Conservation (phyloP, 768 basidiomycete genomes). For the Termitomyces sp. region DNA sequence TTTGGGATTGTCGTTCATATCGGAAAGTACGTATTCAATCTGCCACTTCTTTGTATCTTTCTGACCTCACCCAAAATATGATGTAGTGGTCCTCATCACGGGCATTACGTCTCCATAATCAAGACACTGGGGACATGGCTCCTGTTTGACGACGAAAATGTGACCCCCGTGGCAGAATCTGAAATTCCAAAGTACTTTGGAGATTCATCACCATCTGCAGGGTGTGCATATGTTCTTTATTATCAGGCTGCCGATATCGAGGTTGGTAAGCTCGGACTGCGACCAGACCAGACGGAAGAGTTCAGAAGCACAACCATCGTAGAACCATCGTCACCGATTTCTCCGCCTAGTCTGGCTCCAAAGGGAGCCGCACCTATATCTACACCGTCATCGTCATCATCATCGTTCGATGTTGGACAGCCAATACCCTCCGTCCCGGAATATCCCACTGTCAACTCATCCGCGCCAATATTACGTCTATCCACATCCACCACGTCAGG, state of each 20-base stretch:
- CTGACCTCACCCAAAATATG: conserved; percentile 9
- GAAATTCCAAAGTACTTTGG: conserved; percentile 96
- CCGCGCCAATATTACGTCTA: background rate
- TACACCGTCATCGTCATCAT: background rate
- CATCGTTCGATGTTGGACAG: background rate
- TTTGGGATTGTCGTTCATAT: conserved; percentile 99
- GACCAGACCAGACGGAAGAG: conserved; percentile 11
- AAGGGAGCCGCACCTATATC: conserved; percentile 8
- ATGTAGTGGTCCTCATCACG: conserved; percentile 90
- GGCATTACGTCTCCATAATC: conserved; percentile 95
- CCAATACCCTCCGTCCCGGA: background rate
- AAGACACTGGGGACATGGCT: conserved; percentile 83
- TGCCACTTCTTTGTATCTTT: background rate
- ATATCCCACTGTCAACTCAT: background rate
- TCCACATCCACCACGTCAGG: conserved; percentile 16
- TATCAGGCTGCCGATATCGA: conserved; percentile 94
- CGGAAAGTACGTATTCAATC: conserved; percentile 68
- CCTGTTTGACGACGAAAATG: conserved; percentile 93
- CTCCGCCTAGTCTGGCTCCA: conserved; percentile 8
- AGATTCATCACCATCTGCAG: conserved; percentile 61
- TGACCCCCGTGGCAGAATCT: conserved; percentile 79
- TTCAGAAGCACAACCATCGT: background rate
- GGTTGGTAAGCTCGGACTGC: conserved; percentile 62
- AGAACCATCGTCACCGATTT: background rate
- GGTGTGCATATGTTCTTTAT: conserved; percentile 94